Percentiles rank a stretch among this genome's conserved stretches.
phyloP scores from a whole-genome alignment of 2,329 filamentous ascomycete genomes.

The Colletotrichum godetiae region DNA sequence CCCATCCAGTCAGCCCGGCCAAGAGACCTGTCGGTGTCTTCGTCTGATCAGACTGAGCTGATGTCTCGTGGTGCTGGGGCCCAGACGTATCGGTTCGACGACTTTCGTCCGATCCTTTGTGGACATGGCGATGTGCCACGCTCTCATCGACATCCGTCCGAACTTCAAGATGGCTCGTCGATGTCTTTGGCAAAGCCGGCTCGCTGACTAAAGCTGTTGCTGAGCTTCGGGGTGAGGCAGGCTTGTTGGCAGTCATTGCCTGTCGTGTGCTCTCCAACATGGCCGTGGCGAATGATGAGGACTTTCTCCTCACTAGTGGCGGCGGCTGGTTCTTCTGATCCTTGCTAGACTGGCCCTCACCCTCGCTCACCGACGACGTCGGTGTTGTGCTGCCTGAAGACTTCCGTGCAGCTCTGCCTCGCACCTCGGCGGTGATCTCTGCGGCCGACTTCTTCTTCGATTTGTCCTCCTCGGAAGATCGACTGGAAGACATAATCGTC shows the following conservation, averaged over 20 bases:
- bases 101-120: constrained; percentile 31
- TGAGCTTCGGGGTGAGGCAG: constrained; percentile 46
- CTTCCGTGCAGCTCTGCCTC: constrained; percentile 57
- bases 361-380: constrained; percentile 44
- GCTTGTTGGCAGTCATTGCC: constrained; percentile 42
- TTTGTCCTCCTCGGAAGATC: constrained; percentile 72
- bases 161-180: constrained; percentile 61
- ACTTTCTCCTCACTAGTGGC: constrained; percentile 27
- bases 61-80: constrained; percentile 42
- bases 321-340: constrained; percentile 28
- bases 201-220: constrained; percentile 62
- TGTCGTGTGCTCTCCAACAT: constrained; percentile 49
- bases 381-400: constrained; percentile 46
- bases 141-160: constrained; percentile 48
- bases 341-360: constrained; percentile 41
- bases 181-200: constrained; percentile 68
- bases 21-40: constrained; percentile 42
- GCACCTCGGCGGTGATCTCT: constrained; percentile 66
- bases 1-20: constrained; percentile 56
- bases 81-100: constrained; percentile 39
- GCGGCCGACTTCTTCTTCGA: constrained; percentile 69
- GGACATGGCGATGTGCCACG: constrained; percentile 31
- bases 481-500: constrained; percentile 74
- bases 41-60: constrained; percentile 38
- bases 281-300: constrained; percentile 53